A percentile compares a stretch with the other conserved stretches of the same genome.
Evolutionary conservation across 108 stramenopile species (phyloP).

Genomic region (Nannochloropsis salina): DNA sequence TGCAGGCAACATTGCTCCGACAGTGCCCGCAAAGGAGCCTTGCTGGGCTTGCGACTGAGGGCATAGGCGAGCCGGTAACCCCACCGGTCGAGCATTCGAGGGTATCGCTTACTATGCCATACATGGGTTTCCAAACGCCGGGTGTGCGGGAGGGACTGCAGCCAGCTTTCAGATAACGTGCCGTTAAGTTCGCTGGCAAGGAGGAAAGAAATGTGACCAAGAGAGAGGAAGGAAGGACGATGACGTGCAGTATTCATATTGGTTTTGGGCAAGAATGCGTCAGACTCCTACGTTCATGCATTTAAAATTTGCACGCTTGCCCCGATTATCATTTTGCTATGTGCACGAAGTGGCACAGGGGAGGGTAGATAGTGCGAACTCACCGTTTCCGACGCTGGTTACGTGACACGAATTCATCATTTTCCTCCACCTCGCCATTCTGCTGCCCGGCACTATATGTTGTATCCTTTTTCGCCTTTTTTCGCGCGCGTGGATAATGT

Average conservation of each 20-base stretch:
- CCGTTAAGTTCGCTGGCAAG: conserved; percentile 7
- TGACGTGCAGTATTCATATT: not conserved
- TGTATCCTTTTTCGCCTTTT: not conserved
- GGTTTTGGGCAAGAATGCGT: too few relatives aligned
- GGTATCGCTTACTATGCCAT: not conserved
- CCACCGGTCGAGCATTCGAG: not conserved
- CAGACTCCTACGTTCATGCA: too few relatives aligned
- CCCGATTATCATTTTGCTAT: too few relatives aligned
- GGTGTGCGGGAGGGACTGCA: not conserved
- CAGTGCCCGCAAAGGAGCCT: not conserved
- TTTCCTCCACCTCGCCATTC: not conserved
- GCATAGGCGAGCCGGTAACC: not conserved
- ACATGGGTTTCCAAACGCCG: not conserved
- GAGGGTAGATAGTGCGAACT: not conserved
- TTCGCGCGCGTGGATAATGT: not conserved
- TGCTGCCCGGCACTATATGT: too few relatives aligned
- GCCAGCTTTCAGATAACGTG: not conserved
- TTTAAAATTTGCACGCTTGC: too few relatives aligned
- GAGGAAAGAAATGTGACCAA: not conserved
- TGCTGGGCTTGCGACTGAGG: not conserved
- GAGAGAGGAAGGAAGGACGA: not conserved
- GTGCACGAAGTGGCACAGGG: too few relatives aligned
- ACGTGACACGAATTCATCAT: not conserved
- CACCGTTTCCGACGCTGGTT: not conserved
- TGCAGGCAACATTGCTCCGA: not conserved